Evolutionary conservation across 2,329 filamentous ascomycete genomes (phyloP), one percentile per base, ranked within the genome.

Genomic region (Aspergillus sp.): DNA sequence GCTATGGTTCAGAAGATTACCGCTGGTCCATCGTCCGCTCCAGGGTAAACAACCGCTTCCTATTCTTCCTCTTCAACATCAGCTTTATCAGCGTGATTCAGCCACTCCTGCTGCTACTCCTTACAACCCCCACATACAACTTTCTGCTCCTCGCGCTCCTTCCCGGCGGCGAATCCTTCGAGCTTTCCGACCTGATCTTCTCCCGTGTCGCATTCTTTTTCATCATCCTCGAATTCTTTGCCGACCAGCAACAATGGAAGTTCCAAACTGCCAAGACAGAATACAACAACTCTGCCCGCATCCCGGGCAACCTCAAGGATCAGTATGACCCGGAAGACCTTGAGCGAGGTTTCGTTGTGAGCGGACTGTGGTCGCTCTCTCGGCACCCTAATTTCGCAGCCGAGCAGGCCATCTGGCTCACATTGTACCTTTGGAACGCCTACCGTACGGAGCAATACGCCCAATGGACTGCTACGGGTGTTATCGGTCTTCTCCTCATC

Each of bases 331-430:
- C 88, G 64, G 85, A 85, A 59, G 91, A 96, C 53, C 84, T 99
- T 24, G 91, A 97, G 62, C 89, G 93, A 38, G 95, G 95, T 42
- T 99, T 99, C 76, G 82, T 90, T 62, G 89, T 90, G 8, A 85
- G 82, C 4, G 95, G 95, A 0, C 80, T 99, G 7, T 99, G 90
- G 88, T 88, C 87, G 0, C 92, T 88, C 79, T 93, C 89, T 65
- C 85, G 95, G 45, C 96, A 99, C 73, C 95, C 95, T 48, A 99
- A 99, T 74, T 99, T 98, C 70, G 86, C 90, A 5, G 91, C 90
- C 5, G 95, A 99, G 76, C 95, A 98, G 76, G 81, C 86, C 30
- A 86, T 98, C 66, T 99, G 95, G 95, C 81, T 96, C 53, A 78
- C 86, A 8, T 76, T 98, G 52, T 98, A 98, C 74, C 85, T 91